Conservation (phyloP, 1,139 yeast species). For the Taphrina pruni region DNA sequence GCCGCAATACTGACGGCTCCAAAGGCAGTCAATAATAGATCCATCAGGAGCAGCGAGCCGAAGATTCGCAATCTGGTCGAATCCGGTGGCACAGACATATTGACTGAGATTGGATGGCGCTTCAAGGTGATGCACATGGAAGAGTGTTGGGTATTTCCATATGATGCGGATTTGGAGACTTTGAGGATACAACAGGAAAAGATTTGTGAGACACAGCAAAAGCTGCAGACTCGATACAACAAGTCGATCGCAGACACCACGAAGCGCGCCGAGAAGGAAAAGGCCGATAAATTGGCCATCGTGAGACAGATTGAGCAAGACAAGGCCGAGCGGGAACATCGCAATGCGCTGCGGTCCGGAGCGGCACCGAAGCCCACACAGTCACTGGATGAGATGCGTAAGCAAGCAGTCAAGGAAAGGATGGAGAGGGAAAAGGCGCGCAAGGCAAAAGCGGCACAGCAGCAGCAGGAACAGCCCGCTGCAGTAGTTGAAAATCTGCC, state of each 20-base stretch:
- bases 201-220: constrained; percentile 24
- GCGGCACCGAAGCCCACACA: constrained; percentile 25
- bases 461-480: constrained; percentile 12
- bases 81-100: constrained; percentile 34
- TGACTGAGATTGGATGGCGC: constrained; percentile 33
- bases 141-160: constrained; percentile 35
- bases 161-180: constrained; percentile 27
- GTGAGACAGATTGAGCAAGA: constrained; percentile 39
- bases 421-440: constrained; percentile 30
- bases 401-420: constrained; percentile 35
- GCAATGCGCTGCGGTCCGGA: constrained; percentile 31
- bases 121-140: constrained; percentile 36
- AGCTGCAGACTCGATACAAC: constrained; percentile 11
- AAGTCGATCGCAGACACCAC: constrained; percentile 18
- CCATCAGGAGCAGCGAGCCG: constrained; percentile 31
- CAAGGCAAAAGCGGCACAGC: constrained; percentile 10
- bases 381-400: constrained; percentile 31
- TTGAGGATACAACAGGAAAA: constrained; percentile 9
- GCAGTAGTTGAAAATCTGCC: not conserved
- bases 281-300: constrained; percentile 32
- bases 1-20: constrained; percentile 15
- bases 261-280: constrained; percentile 20
- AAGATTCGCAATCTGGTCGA: constrained; percentile 25
- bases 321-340: constrained; percentile 23
- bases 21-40: constrained; percentile 25